Evolutionary conservation across 805 yeast genomes (phyloP).

Genomic region (Cyberlindnera petersonii): DNA sequence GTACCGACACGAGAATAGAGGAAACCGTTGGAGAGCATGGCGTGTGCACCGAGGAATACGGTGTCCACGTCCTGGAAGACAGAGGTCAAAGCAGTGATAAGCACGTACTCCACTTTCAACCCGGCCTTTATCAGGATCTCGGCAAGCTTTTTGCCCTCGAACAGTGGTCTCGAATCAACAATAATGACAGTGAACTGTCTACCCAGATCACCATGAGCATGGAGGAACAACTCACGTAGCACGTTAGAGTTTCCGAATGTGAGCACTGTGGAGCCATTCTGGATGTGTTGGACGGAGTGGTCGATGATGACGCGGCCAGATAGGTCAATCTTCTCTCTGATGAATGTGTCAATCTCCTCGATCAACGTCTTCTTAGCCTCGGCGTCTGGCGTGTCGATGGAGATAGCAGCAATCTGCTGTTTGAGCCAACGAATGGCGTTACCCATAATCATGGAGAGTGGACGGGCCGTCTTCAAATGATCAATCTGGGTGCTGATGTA

Average conservation of each 20-base stretch:
- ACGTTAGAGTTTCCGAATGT: constrained; percentile 90
- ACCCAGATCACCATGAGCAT: constrained; percentile 57
- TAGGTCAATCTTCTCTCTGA: constrained; percentile 78
- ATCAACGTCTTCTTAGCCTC: constrained; percentile 64
- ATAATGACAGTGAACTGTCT: constrained; percentile 77
- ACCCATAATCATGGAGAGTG: constrained; percentile 92
- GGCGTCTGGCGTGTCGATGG: constrained; percentile 55
- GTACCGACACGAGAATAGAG: constrained; percentile 93
- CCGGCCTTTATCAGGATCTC: constrained; percentile 57
- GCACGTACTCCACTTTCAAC: constrained; percentile 67
- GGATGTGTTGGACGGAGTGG: constrained; percentile 72
- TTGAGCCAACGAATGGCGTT: constrained; percentile 96
- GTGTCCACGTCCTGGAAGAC: constrained; percentile 83
- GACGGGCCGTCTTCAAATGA: constrained; percentile 84
- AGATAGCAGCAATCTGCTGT: constrained; percentile 82
- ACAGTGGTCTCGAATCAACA: constrained; percentile 90
- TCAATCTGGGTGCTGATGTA: constrained; percentile 92
- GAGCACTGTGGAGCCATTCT: constrained; percentile 71
- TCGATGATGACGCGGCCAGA: constrained; percentile 81
- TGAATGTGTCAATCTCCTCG: constrained; percentile 71
- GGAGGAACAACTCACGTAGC: constrained; percentile 65
- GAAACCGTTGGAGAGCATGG: constrained; percentile 93
- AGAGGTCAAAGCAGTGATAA: constrained; percentile 75
- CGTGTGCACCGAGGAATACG: constrained; percentile 94
- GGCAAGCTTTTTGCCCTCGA: constrained; percentile 84